Evolutionary conservation across 352 stramenopile genomes (phyloP).

Genomic region (Phytophthora sansomeana): DNA sequence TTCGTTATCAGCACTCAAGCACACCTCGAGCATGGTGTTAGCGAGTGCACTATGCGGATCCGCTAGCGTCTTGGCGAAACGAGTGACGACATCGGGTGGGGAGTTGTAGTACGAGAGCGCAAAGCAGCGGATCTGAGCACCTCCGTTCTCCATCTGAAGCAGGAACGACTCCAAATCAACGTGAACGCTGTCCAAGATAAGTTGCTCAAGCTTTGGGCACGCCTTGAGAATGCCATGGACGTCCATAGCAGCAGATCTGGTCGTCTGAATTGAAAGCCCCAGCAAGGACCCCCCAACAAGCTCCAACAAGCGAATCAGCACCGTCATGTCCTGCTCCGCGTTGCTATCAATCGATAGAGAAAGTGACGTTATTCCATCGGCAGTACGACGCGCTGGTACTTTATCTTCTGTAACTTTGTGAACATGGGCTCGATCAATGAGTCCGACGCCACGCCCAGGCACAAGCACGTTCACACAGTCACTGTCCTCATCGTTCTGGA

Average conservation of each 20-base stretch:
- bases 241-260: conserved; percentile 13
- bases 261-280: conserved; percentile 34
- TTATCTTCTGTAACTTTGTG: background rate
- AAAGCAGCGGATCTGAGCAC: conserved; percentile 21
- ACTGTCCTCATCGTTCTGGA: conserved; percentile 31
- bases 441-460: conserved; percentile 38
- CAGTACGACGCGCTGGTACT: background rate
- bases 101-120: conserved; percentile 26
- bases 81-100: conserved; percentile 22
- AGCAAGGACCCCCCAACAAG: conserved; percentile 29
- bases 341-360: conserved; percentile 35
- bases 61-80: conserved; percentile 29
- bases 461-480: conserved; percentile 44
- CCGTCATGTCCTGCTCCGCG: conserved; percentile 14
- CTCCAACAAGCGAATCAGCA: conserved; percentile 22
- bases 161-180: conserved; percentile 37
- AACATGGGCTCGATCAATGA: conserved; percentile 19
- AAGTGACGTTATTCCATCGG: conserved; percentile 30
- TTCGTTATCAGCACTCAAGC: conserved; percentile 36
- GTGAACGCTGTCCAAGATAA: conserved; percentile 37
- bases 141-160: conserved; percentile 26
- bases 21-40: conserved; percentile 34
- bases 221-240: conserved; percentile 20
- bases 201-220: conserved; percentile 32
- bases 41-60: conserved; percentile 24